Conservation (phyloP, 148 eudicot genomes). For the Arctostaphylos glauca region DNA sequence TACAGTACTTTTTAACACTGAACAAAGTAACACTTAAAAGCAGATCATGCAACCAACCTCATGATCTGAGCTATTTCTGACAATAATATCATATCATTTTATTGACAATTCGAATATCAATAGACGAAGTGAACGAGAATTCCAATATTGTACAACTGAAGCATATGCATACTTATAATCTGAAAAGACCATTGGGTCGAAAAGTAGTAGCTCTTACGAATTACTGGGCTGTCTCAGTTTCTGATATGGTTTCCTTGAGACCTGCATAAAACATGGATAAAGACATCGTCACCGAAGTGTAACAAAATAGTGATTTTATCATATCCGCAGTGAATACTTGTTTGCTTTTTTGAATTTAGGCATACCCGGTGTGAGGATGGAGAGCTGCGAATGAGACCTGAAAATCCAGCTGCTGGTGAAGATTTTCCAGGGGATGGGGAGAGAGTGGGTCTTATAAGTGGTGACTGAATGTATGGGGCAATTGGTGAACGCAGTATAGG, state of each 20-base stretch:
- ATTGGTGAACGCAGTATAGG: conserved; percentile 50
- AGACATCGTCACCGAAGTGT: not conserved
- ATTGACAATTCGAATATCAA: not conserved
- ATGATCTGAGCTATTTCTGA: not conserved
- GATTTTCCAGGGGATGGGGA: conserved; percentile 52
- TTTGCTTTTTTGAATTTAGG: conserved; percentile 6
- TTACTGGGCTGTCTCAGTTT: conserved; percentile 24
- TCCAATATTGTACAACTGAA: conserved; percentile 6
- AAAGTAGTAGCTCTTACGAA: not conserved
- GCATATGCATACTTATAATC: not conserved
- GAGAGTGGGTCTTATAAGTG: conserved; percentile 45
- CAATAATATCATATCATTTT: not conserved
- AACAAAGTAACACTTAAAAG: not conserved
- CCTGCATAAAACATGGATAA: conserved; percentile 21
- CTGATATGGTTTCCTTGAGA: conserved; percentile 37
- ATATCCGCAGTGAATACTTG: not conserved
- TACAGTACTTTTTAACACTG: not conserved
- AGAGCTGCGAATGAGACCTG: conserved; percentile 26
- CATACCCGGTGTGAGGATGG: conserved; percentile 38
- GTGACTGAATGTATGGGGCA: conserved; percentile 51
- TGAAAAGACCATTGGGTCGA: not conserved
- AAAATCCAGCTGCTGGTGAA: conserved; percentile 38
- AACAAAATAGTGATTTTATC: not conserved
- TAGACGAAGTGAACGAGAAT: not conserved
- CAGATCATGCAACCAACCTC: conserved; percentile 1